Percentiles rank a stretch among this genome's conserved stretches.
Evolutionary conservation across 495 filamentous ascomycete species (phyloP).

Genomic region (Penicillium longicatenatum): DNA sequence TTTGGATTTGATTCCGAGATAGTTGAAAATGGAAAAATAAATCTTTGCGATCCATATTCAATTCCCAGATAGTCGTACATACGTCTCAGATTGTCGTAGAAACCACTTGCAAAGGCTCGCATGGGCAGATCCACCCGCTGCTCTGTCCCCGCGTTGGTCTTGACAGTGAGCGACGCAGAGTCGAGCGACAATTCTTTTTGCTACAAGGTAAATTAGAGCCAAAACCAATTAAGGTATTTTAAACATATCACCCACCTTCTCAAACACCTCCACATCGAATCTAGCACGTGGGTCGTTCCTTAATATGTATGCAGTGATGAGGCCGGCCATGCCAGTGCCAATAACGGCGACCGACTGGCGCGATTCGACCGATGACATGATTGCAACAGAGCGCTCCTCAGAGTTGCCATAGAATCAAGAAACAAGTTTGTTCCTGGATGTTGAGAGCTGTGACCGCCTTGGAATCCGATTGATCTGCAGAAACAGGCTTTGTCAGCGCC

Average conservation of each 20-base stretch:
- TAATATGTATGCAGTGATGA: slow-evolving; percentile 53
- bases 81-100: slow-evolving; percentile 51
- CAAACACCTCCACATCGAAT: slow-evolving; percentile 50
- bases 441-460: background rate
- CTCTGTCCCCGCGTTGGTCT: slow-evolving; percentile 23
- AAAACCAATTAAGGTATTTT: background rate
- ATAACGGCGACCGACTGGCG: slow-evolving; percentile 47
- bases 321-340: slow-evolving; percentile 57
- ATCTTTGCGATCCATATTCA: slow-evolving; percentile 44
- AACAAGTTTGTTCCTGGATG: background rate
- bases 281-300: slow-evolving; percentile 41
- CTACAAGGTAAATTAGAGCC: slow-evolving; percentile 7
- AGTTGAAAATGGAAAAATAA: slow-evolving; percentile 36
- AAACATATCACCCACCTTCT: slow-evolving; percentile 37
- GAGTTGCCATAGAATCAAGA: background rate
- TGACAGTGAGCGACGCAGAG: slow-evolving; percentile 23
- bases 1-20: slow-evolving; percentile 7
- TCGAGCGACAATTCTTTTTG: slow-evolving; percentile 31
- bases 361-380: background rate
- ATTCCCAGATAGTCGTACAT: slow-evolving; percentile 58
- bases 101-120: slow-evolving; percentile 57
- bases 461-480: background rate
- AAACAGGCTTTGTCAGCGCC: background rate
- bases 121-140: slow-evolving; percentile 53
- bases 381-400: background rate